A percentile compares a stretch with the other conserved stretches of the same genome.
Evolutionary conservation across 1,139 yeast genomes (phyloP).

Genomic region (Pichia sp.): DNA sequence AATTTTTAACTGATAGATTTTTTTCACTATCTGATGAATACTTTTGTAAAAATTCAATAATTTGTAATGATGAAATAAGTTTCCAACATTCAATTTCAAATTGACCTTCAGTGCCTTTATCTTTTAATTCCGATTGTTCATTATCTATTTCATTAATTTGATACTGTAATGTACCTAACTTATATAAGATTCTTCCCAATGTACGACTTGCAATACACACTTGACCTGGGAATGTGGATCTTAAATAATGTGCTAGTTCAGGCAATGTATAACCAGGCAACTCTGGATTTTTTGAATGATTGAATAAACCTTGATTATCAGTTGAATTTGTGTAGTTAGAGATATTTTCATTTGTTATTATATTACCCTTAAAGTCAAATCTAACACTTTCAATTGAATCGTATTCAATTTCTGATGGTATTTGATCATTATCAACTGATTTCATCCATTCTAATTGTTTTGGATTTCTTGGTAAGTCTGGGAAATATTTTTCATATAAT

Average conservation of each 20-base stretch:
- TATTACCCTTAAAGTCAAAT: conserved; percentile 80
- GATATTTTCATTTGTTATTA: conserved; percentile 45
- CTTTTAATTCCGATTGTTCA: conserved; percentile 29
- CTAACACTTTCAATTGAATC: conserved; percentile 66
- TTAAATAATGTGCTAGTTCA: conserved; percentile 72
- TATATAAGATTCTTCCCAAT: conserved; percentile 78
- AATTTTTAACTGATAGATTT: conserved; percentile 71
- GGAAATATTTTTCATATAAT: conserved; percentile 79
- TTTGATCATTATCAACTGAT: conserved; percentile 39
- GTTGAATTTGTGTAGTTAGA: conserved; percentile 26
- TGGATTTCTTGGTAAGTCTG: conserved; percentile 80
- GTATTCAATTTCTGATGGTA: conserved; percentile 37
- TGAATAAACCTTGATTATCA: conserved; percentile 71
- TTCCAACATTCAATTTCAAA: conserved; percentile 73
- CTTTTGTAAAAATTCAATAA: conserved; percentile 65
- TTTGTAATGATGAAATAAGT: conserved; percentile 54
- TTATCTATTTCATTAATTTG: conserved; percentile 33
- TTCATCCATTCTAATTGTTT: conserved; percentile 89
- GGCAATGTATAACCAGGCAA: conserved; percentile 87
- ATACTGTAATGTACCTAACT: conserved; percentile 61
- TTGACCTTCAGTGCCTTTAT: conserved; percentile 23
- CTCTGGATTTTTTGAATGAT: conserved; percentile 83
- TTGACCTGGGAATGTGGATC: conserved; percentile 81
- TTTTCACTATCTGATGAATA: conserved; percentile 63
- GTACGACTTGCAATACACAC: conserved; percentile 82